Base-by-base conservation (phyloP, 345 rosid species). In the Murraya koenigii region DNA sequence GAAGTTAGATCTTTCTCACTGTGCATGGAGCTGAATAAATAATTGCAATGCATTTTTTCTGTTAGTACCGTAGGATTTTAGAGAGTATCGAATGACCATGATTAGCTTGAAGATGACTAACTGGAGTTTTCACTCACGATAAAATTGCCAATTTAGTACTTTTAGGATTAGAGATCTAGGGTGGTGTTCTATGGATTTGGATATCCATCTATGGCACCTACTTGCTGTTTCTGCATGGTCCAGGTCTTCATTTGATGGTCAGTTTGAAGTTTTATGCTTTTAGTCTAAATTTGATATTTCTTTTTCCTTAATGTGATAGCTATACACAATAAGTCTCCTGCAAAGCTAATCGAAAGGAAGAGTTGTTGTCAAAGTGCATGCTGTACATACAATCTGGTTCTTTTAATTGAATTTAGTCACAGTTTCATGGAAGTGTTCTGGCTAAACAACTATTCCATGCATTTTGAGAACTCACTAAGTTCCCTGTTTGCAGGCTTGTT, bases 401-500 rank as follows among this genome's bases (percentile, higher is more conserved):
- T 36, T 14, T 5, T 59, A 76, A 54, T 70, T 41, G 65, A 30
- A 61, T 15, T 74, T 74, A 39, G 26, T 39, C 30, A 74, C 1
- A 56, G 2, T 26, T 35, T 36, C 14, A 15, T 15, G 35, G 14
- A 73, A 73, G 23, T 59, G 8, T 35, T 3, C 60, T 36, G 2
- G 41, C 44, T 74, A 63, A n/a, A 47, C 38, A 62, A 74, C 22
- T 26, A 14, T 60, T 62, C 15, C 32, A 25, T 68, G 25, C 25
- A 58, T 59, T 23, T 77, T 36, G 15, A 58, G 76, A 30, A 25
- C 65, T 66, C 7, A 30, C n/a, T 35, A 36, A 72, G 72, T 36
- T 26, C 65, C 66, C 76, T 76, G 67, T 47, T 84, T 77, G 78
- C 94, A 95, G 99, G 90, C 86, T 95, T 66, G 98, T 95, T 85